Evolutionary conservation across 345 rosid genomes (phyloP).

Genomic region (Sisymbrium irio): DNA sequence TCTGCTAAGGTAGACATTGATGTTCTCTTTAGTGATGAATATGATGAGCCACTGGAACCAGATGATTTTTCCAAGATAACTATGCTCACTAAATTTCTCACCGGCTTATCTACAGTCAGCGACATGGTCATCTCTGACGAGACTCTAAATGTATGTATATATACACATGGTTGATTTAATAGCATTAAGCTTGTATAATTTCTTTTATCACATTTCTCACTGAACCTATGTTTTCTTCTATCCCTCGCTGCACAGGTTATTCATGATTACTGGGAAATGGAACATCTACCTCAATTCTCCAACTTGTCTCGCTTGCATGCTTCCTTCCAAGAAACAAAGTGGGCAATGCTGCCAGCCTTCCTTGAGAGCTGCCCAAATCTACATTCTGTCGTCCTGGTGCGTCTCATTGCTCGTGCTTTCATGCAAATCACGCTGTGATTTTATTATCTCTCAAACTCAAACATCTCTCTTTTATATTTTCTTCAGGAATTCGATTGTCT

Average conservation of each 20-base stretch:
- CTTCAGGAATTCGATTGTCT: conserved; percentile 14
- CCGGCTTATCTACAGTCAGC: conserved; percentile 6
- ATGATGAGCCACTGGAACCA: not conserved
- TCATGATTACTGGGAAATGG: conserved; percentile 17
- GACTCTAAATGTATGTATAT: conserved; percentile 14
- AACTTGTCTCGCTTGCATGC: conserved; percentile 24
- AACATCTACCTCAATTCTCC: conserved; percentile 20
- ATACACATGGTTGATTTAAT: not conserved
- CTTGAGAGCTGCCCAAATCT: conserved; percentile 28
- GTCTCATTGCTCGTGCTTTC: conserved; percentile 6
- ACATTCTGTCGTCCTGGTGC: conserved; percentile 5
- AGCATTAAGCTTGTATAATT: not conserved
- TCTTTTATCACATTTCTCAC: not conserved
- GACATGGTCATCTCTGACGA: conserved; percentile 13
- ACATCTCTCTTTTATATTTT: not conserved
- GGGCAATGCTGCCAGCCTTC: conserved; percentile 25
- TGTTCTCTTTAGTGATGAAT: conserved; percentile 16
- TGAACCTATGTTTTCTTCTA: not conserved
- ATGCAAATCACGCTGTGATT: not conserved
- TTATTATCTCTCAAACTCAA: not conserved
- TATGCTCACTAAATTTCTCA: conserved; percentile 16
- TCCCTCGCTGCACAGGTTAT: conserved; percentile 13
- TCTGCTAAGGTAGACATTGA: conserved; percentile 20
- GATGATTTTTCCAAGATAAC: conserved; percentile 12
- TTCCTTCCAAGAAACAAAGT: not conserved